These are phyloP conservation scores for Citropsis articulata DNA, from an alignment of 345 rosid species.

Conservation along the genomic window DNA sequence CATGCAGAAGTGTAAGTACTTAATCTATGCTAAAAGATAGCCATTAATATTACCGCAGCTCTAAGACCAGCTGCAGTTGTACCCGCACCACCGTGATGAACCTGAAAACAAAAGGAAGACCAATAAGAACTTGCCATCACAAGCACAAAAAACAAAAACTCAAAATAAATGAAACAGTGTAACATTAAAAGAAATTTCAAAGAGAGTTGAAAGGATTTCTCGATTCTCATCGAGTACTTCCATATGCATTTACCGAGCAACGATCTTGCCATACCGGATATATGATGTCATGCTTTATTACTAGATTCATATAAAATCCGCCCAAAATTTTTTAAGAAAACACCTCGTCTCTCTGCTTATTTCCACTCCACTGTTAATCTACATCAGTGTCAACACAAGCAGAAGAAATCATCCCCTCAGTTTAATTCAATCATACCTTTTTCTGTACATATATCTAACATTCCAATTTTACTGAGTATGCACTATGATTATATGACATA, in stretches of 20 bases:
- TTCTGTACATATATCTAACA: neutral
- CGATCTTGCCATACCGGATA: neutral
- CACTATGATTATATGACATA: neutral
- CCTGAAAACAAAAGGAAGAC: slow-evolving; percentile 45
- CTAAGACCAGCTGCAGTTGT: slow-evolving; percentile 98
- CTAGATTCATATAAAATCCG: neutral
- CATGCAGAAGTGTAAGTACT: slow-evolving; percentile 3
- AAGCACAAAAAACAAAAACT: neutral
- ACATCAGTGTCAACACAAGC: neutral
- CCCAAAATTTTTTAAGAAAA: neutral
- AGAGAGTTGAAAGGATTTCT: neutral
- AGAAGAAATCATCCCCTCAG: neutral
- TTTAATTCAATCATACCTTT: neutral
- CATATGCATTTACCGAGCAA: neutral
- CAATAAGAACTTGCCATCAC: neutral
- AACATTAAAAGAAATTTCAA: neutral
- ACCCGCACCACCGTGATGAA: slow-evolving; percentile 99
- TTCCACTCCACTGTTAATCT: neutral
- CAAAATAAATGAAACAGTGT: neutral
- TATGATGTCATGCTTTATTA: neutral
- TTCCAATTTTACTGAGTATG: neutral
- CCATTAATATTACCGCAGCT: slow-evolving; percentile 60
- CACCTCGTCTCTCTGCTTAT: neutral
- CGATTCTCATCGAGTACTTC: neutral
- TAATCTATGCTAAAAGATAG: neutral